phyloP scores from a whole-genome alignment of 2,329 filamentous ascomycete genomes.

The Cercospora brassicicola region DNA sequence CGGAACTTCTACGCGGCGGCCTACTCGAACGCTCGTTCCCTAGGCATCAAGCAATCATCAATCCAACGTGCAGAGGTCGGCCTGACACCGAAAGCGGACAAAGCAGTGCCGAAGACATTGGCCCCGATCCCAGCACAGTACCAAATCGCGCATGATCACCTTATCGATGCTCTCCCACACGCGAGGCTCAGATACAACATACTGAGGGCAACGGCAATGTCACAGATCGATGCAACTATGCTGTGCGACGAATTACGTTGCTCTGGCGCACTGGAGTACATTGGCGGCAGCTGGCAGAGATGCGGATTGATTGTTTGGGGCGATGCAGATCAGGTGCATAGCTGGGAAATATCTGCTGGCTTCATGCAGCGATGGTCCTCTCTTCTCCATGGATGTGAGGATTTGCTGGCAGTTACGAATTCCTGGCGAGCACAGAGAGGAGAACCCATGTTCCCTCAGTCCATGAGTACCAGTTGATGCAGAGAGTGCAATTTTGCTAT shows the following conservation, averaged over 20 bases:
- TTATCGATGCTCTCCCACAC: slow-evolving; percentile 36
- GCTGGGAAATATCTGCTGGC: slow-evolving; percentile 47
- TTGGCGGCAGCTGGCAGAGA: slow-evolving; percentile 30
- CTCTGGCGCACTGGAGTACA: slow-evolving; percentile 32
- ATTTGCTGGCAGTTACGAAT: slow-evolving; percentile 45
- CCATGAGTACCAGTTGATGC: neutral
- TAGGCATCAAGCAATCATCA: slow-evolving; percentile 26
- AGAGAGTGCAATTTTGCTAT: neutral
- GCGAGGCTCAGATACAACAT: slow-evolving; percentile 35
- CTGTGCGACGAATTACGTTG: slow-evolving; percentile 29
- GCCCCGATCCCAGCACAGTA: slow-evolving; percentile 33
- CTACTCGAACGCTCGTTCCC: slow-evolving; percentile 28
- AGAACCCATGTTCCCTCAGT: slow-evolving; percentile 29
- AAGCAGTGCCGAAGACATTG: slow-evolving; percentile 26
- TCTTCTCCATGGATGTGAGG: slow-evolving; percentile 44
- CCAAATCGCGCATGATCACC: slow-evolving; percentile 33
- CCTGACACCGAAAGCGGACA: slow-evolving; percentile 22
- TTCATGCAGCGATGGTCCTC: slow-evolving; percentile 45
- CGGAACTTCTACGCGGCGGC: slow-evolving; percentile 35
- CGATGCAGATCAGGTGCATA: slow-evolving; percentile 42
- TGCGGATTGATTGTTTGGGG: slow-evolving; percentile 43
- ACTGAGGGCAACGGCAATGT: slow-evolving; percentile 29
- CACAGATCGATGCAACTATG: slow-evolving; percentile 30
- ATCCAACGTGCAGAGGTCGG: slow-evolving; percentile 24
- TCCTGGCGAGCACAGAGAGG: slow-evolving; percentile 42